Conservation (phyloP, 2,329 filamentous ascomycete genomes). For the Beauveria sp. region DNA sequence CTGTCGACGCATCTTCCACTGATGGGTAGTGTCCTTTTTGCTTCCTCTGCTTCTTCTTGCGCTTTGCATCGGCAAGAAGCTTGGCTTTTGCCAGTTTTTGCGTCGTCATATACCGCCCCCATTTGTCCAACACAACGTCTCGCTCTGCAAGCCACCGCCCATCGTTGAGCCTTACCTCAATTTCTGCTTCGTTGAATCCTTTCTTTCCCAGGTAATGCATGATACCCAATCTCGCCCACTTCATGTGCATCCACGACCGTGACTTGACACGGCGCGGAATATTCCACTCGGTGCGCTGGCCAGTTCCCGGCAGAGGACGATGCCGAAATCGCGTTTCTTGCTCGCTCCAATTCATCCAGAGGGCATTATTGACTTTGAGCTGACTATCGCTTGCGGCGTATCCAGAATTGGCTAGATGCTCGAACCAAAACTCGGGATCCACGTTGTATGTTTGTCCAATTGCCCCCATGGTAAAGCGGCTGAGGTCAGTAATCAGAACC, state of each 20-base stretch:
- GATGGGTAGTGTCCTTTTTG: background rate
- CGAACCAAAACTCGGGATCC: constrained; percentile 24
- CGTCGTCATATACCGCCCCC: constrained; percentile 16
- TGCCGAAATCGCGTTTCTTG: constrained; percentile 20
- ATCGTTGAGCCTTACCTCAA: constrained; percentile 17
- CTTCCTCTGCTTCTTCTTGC: constrained; percentile 8
- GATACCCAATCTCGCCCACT: constrained; percentile 17
- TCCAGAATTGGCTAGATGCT: constrained; percentile 21
- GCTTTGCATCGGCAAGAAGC: background rate
- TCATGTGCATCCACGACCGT: constrained; percentile 17
- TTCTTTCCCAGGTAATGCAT: constrained; percentile 20
- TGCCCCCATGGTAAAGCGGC: constrained; percentile 23
- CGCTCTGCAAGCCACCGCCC: constrained; percentile 19
- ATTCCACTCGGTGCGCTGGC: constrained; percentile 20
- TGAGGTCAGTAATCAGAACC: constrained; percentile 21
- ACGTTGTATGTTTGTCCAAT: constrained; percentile 21
- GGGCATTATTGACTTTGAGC: constrained; percentile 21
- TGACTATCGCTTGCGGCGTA: constrained; percentile 22
- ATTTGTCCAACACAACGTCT: constrained; percentile 18
- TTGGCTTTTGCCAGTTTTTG: constrained; percentile 12
- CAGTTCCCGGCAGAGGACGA: constrained; percentile 16
- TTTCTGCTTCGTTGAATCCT: constrained; percentile 19
- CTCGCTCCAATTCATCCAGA: constrained; percentile 23
- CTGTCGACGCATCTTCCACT: background rate
- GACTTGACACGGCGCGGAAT: constrained; percentile 12